These are phyloP conservation scores for Thielaviopsis euricoi DNA, from an alignment of 2,329 filamentous ascomycete species.

Conservation along the genomic window DNA sequence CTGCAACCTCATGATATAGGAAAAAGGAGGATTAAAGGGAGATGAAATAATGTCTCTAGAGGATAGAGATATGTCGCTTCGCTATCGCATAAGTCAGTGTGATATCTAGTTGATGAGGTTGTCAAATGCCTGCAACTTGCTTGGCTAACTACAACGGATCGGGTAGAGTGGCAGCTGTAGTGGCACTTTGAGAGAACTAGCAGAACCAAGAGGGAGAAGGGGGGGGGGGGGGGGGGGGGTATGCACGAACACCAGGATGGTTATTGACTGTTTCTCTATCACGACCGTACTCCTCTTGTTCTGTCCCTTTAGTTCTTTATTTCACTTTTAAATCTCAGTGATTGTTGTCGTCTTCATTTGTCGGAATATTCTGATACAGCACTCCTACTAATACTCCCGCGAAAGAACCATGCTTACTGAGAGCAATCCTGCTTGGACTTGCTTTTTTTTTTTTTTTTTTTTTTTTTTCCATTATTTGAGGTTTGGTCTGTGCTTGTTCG, in stretches of 20 bases:
- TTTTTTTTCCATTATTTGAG: background rate
- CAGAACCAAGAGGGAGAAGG: background rate
- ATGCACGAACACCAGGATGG: background rate
- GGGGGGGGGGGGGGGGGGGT: too few species aligned
- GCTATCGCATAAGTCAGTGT: background rate
- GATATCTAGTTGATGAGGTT: background rate
- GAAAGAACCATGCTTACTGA: background rate
- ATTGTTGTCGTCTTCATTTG: too few species aligned
- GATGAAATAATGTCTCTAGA: background rate
- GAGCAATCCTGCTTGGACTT: background rate
- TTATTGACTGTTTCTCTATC: background rate
- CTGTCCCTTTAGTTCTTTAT: too few species aligned
- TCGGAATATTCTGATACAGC: too few species aligned
- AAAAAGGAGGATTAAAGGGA: background rate
- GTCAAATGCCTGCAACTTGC: background rate
- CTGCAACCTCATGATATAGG: background rate
- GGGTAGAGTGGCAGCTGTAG: background rate
- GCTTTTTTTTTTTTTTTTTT: too few species aligned
- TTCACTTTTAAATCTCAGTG: too few species aligned
- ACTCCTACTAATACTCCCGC: background rate
- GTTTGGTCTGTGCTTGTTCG: background rate
- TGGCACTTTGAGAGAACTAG: background rate
- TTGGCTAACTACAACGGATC: background rate
- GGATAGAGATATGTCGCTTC: background rate
- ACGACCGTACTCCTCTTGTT: too few species aligned